These are phyloP conservation scores for Candida endomychidarum DNA, from an alignment of 805 yeast species.

Conservation along the genomic window DNA sequence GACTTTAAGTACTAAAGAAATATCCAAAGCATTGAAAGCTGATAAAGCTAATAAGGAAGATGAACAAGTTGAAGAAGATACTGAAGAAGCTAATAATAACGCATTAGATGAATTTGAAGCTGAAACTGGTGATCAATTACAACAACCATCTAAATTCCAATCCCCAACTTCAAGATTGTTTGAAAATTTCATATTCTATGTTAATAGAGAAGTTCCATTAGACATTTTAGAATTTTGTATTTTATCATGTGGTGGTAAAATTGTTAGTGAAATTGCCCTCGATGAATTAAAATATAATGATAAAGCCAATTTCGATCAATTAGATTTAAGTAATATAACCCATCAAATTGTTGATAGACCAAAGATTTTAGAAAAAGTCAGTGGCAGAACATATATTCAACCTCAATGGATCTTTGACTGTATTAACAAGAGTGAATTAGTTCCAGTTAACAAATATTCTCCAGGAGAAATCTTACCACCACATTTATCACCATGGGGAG, in stretches of 20 bases:
- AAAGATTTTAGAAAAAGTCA: constrained; percentile 66
- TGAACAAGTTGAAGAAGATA: constrained; percentile 18
- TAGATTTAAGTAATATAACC: constrained; percentile 70
- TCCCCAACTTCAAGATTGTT: constrained; percentile 68
- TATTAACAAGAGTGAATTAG: constrained; percentile 71
- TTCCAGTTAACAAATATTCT: constrained; percentile 78
- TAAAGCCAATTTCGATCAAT: constrained; percentile 42
- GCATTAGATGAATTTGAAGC: constrained; percentile 70
- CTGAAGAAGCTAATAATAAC: constrained; percentile 21
- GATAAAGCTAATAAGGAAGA: constrained; percentile 42
- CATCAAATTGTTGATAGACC: constrained; percentile 97
- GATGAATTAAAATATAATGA: constrained; percentile 66
- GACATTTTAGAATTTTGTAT: constrained; percentile 88
- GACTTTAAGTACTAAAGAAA: constrained; percentile 40
- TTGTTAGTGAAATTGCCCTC: constrained; percentile 82
- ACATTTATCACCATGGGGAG: constrained; percentile 99
- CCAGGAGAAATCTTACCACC: constrained; percentile 97
- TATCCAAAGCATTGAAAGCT: constrained; percentile 54
- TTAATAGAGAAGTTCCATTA: constrained; percentile 94
- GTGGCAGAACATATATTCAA: constrained; percentile 91
- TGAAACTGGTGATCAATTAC: constrained; percentile 66
- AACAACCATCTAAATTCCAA: constrained; percentile 59
- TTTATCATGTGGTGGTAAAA: constrained; percentile 80
- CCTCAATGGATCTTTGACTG: constrained; percentile 98
- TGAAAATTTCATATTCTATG: constrained; percentile 72